phyloP scores from a whole-genome alignment of 2,329 filamentous ascomycete species.

The Ophiobolus disseminans region DNA sequence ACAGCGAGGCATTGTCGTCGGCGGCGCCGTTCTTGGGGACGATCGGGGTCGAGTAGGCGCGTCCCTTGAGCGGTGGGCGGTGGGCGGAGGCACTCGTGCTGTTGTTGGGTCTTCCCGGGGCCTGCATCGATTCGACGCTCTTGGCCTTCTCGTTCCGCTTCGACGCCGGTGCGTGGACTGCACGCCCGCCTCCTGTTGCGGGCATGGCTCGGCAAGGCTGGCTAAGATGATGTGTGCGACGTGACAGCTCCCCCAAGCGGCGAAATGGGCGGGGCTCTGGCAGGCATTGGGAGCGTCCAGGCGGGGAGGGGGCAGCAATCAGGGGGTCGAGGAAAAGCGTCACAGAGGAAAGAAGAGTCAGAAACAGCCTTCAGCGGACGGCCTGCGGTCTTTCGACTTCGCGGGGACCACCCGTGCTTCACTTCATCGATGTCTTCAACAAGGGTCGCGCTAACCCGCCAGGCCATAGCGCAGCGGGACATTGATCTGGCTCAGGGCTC shows the following conservation, averaged over 20 bases:
- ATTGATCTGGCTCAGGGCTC: no score
- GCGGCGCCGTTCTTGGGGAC: conserved; percentile 35
- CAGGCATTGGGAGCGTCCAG: conserved; percentile 8
- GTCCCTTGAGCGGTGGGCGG: conserved; percentile 44
- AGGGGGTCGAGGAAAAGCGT: no score
- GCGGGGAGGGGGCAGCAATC: background rate
- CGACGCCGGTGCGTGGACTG: conserved; percentile 15
- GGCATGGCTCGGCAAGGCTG: conserved; percentile 14
- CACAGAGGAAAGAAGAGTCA: no score
- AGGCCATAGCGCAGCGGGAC: no score
- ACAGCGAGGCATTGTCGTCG: conserved; percentile 50
- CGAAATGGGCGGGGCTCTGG: conserved; percentile 8
- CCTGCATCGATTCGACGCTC: conserved; percentile 34
- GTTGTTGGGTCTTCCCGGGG: no score
- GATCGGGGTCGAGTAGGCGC: conserved; percentile 48
- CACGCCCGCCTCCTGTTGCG: conserved; percentile 23
- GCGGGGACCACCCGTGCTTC: background rate
- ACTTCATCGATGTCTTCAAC: no score
- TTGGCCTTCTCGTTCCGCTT: conserved; percentile 35
- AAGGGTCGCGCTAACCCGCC: no score
- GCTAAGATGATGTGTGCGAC: conserved; percentile 2
- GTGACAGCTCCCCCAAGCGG: background rate
- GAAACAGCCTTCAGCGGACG: no score
- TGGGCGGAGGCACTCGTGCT: conserved; percentile 14
- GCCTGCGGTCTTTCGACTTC: background rate